Conservation (phyloP, 2,329 filamentous ascomycete species). For the Trichoderma gracile region DNA sequence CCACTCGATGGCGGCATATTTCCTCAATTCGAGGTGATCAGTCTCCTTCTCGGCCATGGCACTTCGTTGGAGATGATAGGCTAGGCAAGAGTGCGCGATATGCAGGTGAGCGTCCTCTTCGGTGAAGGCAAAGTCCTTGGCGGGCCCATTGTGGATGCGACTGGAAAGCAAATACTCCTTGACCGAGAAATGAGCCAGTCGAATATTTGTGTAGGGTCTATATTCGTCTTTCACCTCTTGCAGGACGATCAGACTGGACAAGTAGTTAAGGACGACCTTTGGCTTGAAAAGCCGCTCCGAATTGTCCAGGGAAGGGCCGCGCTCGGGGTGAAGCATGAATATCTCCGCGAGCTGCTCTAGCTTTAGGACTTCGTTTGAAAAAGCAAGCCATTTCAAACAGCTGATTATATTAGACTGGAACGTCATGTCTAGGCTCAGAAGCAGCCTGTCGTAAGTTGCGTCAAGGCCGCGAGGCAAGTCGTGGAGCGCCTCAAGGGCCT, state of each 20-base stretch:
- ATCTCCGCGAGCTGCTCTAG: conserved; percentile 9
- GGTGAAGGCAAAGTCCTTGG: not conserved
- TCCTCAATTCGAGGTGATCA: rapidly evolving
- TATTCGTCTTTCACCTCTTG: not conserved
- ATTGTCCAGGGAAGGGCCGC: not conserved
- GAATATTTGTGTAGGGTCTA: not conserved
- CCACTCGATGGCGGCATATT: not conserved
- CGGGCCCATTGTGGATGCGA: not conserved
- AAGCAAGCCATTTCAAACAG: conserved; percentile 22
- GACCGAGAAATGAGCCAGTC: conserved; percentile 24
- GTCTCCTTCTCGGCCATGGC: too few species aligned
- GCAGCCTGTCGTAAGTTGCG: conserved; percentile 23
- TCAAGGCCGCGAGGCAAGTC: conserved; percentile 20
- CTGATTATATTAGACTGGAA: not conserved
- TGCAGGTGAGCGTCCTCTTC: conserved; percentile 12
- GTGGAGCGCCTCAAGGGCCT: not conserved
- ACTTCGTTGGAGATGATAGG: not conserved
- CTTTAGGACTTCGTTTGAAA: not conserved
- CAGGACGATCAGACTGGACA: conserved; percentile 6
- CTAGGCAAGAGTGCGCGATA: conserved; percentile 10
- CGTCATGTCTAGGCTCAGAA: not conserved
- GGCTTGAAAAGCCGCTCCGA: not conserved
- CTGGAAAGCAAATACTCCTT: conserved; percentile 25
- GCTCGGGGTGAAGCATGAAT: conserved; percentile 9
- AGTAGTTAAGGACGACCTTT: conserved; percentile 12